These are phyloP conservation scores for Glycine soja DNA, from an alignment of 306 rosid species.

Conservation along the genomic window DNA sequence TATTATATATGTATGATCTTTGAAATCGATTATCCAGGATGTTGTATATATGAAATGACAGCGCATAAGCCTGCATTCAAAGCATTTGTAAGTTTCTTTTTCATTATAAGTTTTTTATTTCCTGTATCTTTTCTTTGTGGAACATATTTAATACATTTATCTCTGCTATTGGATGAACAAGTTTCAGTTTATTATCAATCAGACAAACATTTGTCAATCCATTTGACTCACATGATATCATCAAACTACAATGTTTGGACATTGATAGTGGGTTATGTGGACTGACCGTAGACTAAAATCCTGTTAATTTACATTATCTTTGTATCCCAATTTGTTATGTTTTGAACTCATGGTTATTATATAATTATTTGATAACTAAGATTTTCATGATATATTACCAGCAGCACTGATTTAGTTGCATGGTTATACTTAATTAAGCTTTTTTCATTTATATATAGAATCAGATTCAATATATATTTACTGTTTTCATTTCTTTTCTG, in stretches of 20 bases:
- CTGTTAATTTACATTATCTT: conserved; percentile 18
- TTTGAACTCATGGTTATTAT: neutral
- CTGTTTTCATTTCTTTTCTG: conserved; percentile 31
- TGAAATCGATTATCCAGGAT: conserved; percentile 70
- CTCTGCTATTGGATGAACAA: conserved; percentile 2
- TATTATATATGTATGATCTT: conserved; percentile 32
- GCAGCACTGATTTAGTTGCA: conserved; percentile 16
- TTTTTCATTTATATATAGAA: neutral
- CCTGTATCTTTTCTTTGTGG: conserved; percentile 24
- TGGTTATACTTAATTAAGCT: conserved; percentile 5
- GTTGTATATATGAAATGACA: conserved; percentile 96
- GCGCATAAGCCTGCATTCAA: conserved; percentile 88
- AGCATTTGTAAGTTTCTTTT: conserved; percentile 83
- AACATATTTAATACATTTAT: conserved; percentile 9
- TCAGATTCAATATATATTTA: conserved; percentile 20
- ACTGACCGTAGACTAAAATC: conserved; percentile 26
- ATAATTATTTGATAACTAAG: conserved; percentile 11
- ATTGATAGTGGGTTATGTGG: conserved; percentile 30
- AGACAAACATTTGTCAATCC: neutral
- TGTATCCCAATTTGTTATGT: conserved; percentile 20
- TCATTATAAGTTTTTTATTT: neutral
- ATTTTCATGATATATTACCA: conserved; percentile 10
- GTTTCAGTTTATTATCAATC: conserved; percentile 21
- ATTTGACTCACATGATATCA: neutral
- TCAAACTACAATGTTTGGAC: conserved; percentile 15